Conservation (phyloP, 1,139 yeast genomes). For the Kodamaea derodonti region DNA sequence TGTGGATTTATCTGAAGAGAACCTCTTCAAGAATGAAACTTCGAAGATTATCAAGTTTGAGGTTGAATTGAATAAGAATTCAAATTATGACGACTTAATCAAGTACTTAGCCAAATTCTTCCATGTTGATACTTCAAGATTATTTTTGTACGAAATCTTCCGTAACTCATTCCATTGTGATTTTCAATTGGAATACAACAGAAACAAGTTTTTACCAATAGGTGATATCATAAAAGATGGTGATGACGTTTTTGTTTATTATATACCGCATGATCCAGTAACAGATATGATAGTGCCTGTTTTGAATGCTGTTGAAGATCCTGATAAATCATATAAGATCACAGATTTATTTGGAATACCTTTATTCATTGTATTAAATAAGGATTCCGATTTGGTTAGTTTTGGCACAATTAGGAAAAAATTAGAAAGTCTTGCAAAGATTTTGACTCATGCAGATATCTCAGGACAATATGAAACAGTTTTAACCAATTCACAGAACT, state of each 20-base stretch:
- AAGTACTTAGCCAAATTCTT: constrained; percentile 55
- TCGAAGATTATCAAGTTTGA: constrained; percentile 42
- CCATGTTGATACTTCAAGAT: constrained; percentile 34
- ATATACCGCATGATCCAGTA: constrained; percentile 46
- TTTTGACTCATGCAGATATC: constrained; percentile 25
- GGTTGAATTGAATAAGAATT: constrained; percentile 66
- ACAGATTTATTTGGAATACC: constrained; percentile 64
- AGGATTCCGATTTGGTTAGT: constrained; percentile 41
- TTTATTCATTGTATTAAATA: constrained; percentile 57
- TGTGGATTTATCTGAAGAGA: constrained; percentile 55
- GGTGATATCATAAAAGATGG: constrained; percentile 61
- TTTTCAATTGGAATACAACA: constrained; percentile 60
- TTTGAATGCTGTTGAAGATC: constrained; percentile 49
- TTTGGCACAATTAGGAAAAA: constrained; percentile 56
- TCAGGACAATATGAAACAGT: constrained; percentile 21
- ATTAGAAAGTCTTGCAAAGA: constrained; percentile 37
- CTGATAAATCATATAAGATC: constrained; percentile 34
- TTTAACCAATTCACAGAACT: constrained; percentile 11
- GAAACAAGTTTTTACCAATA: constrained; percentile 59
- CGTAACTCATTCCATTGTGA: constrained; percentile 65
- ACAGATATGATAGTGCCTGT: constrained; percentile 65
- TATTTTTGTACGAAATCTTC: constrained; percentile 71
- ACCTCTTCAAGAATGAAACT: constrained; percentile 1
- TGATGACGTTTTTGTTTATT: constrained; percentile 70
- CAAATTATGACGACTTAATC: constrained; percentile 64